phyloP scores from a whole-genome alignment of 352 stramenopile species.

The Pythium vanterpoolii region DNA sequence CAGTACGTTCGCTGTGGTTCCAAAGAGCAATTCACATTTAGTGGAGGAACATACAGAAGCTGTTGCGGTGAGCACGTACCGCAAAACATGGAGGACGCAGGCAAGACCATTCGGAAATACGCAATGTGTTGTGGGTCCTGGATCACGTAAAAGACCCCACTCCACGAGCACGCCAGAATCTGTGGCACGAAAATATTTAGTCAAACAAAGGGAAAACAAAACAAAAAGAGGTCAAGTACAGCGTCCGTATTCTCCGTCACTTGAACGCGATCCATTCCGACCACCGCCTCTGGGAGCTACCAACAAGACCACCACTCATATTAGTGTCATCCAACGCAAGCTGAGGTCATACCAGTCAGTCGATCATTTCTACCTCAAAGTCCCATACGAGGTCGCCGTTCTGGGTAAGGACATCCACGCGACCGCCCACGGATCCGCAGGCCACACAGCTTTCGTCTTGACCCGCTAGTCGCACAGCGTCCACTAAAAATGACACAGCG shows the following conservation, averaged over 20 bases:
- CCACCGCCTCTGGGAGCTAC: conserved; percentile 24
- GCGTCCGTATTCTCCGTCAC: conserved; percentile 11
- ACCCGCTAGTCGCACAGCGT: conserved; percentile 26
- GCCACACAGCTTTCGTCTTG: conserved; percentile 13
- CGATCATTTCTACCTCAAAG: conserved; percentile 11
- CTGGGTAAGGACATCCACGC: conserved; percentile 14
- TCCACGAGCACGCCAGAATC: conserved; percentile 74
- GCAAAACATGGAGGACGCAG: conserved; percentile 60
- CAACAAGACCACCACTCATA: background rate
- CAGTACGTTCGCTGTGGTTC: background rate
- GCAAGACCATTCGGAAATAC: conserved; percentile 63
- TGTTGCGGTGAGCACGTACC: conserved; percentile 29
- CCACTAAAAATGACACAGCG: conserved; percentile 37
- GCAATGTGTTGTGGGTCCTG: conserved; percentile 38
- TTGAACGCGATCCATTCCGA: conserved; percentile 20
- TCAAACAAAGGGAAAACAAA: background rate
- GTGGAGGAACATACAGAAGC: background rate
- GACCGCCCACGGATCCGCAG: conserved; percentile 19
- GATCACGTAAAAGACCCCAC: conserved; percentile 54
- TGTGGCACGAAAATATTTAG: conserved; percentile 10
- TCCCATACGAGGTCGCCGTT: conserved; percentile 17
- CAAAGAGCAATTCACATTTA: background rate
- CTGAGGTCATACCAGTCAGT: background rate
- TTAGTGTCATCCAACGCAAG: background rate
- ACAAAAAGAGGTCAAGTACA: conserved; percentile 6